phyloP scores from a whole-genome alignment of 106 monocot genomes.

The Dioscorea zingiberensis region DNA sequence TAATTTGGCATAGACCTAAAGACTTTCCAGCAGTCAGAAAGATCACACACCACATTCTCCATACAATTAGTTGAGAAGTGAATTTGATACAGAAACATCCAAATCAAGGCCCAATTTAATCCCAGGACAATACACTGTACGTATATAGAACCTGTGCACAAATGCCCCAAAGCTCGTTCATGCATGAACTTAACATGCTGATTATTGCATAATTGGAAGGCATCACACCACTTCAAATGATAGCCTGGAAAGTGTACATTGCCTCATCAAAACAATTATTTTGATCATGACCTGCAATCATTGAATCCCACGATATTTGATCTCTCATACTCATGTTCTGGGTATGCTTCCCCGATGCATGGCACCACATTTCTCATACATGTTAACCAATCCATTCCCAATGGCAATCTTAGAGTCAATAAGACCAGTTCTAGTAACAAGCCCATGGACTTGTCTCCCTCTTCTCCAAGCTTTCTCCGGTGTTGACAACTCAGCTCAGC shows the following conservation, averaged over 20 bases:
- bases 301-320: slow-evolving; percentile 76
- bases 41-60: slow-evolving; percentile 48
- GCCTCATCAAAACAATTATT: slow-evolving; percentile 56
- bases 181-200: slow-evolving; percentile 64
- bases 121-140: slow-evolving; percentile 51
- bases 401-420: slow-evolving; percentile 32
- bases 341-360: slow-evolving; percentile 46
- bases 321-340: slow-evolving; percentile 43
- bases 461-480: slow-evolving; percentile 47
- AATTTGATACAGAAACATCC: slow-evolving; percentile 80
- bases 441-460: slow-evolving; percentile 72
- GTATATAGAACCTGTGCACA: slow-evolving; percentile 35
- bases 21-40: slow-evolving; percentile 49
- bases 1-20: slow-evolving; percentile 46
- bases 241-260: slow-evolving; percentile 31
- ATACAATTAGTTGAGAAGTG: slow-evolving; percentile 63
- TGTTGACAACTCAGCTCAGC: slow-evolving; percentile 43
- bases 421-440: slow-evolving; percentile 31
- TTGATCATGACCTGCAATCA: slow-evolving; percentile 75
- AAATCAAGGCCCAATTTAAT: slow-evolving; percentile 61
- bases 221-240: slow-evolving; percentile 26
- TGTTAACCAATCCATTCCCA: slow-evolving; percentile 67
- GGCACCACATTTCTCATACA: slow-evolving; percentile 79
- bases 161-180: slow-evolving; percentile 22
- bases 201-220: slow-evolving; percentile 64